Percentiles rank a stretch among this genome's conserved stretches.
Conservation (phyloP, 305 asterid genomes). For the Ilex paraguariensis region DNA sequence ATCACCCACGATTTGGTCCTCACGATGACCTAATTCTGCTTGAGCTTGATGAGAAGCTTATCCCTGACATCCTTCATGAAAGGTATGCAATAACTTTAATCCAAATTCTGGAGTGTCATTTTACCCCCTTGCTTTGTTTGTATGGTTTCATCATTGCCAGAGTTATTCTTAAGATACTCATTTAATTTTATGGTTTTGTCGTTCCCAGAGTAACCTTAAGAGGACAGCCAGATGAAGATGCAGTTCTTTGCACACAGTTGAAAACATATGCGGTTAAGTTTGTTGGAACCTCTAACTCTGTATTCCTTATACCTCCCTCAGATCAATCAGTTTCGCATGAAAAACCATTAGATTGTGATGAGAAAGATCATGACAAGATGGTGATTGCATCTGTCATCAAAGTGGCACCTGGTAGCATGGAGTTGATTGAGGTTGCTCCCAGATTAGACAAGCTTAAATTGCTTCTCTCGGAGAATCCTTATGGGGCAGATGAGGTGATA, state of each 20-base stretch:
- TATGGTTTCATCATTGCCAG: background rate
- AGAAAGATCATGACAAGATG: conserved; percentile 28
- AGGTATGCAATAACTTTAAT: conserved; percentile 30
- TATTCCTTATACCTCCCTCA: conserved; percentile 75
- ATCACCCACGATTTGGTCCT: conserved; percentile 66
- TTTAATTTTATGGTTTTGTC: background rate
- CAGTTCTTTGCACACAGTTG: conserved; percentile 77
- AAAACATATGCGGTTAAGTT: conserved; percentile 86
- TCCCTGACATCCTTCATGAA: conserved; percentile 64
- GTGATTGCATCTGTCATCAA: conserved; percentile 57
- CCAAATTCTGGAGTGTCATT: too few species aligned
- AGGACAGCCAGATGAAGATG: conserved; percentile 89
- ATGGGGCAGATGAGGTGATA: conserved; percentile 43
- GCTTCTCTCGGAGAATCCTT: conserved; percentile 76
- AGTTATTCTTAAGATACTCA: background rate
- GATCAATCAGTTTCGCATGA: conserved; percentile 18
- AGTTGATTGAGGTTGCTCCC: conserved; percentile 81
- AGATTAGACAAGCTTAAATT: conserved; percentile 65
- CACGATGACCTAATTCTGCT: conserved; percentile 75
- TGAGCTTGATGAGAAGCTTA: conserved; percentile 75
- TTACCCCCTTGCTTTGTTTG: background rate
- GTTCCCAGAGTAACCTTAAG: conserved; percentile 60
- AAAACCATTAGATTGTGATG: conserved; percentile 17
- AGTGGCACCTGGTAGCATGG: conserved; percentile 80
- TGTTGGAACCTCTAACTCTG: conserved; percentile 89